Base-by-base conservation (phyloP, 345 rosid genomes). In the Linum trigynum region DNA sequence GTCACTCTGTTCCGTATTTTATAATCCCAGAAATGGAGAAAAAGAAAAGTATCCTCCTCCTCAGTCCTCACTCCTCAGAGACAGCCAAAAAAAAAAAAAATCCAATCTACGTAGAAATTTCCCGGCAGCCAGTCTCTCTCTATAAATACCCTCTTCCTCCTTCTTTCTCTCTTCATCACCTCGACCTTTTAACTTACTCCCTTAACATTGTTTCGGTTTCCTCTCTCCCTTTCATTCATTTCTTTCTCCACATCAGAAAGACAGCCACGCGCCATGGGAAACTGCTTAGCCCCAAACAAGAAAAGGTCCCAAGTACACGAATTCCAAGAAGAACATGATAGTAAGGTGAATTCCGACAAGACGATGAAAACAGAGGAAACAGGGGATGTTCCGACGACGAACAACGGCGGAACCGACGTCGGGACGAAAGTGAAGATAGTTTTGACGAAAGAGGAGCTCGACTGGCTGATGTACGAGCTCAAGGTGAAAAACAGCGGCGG, bases 391-490 rank as follows among this genome's bases (percentile, higher is more conserved):
- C 32, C 32, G 0, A 23, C 32, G 0, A 23, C 32, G 32, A 23
- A 23, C 32, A 23, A 1, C 32, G 32, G 1, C 32, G 32, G 32
- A 58, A n/a, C 8, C 39, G 32, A 7, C 5, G 61, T 42, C 23
- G 77, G 84, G 38, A 51, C 79, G 61, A 86, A 88, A 79, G 82
- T 91, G 68, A 88, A 91, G 82, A 77, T 91, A 64, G 81, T 91
- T 66, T 85, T 91, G 69, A 81, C 84, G 41, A 86, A 75, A 69
- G 90, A 88, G 38, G 94, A 91, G 72, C 64, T 91, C 7, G 85
- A 84, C 64, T 77, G 77, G 89, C 65, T 91, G 69, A 68, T 85
- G 82, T 66, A 74, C 65, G 79, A 79, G 39, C 61, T 84, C 39
- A 77, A 75, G 9, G 43, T 8, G 32, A 23, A 23, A 23, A 23